A percentile compares a stretch with the other conserved stretches of the same genome.
phyloP scores from a whole-genome alignment of 2,329 filamentous ascomycete genomes.

The Aspergillus tamarii region DNA sequence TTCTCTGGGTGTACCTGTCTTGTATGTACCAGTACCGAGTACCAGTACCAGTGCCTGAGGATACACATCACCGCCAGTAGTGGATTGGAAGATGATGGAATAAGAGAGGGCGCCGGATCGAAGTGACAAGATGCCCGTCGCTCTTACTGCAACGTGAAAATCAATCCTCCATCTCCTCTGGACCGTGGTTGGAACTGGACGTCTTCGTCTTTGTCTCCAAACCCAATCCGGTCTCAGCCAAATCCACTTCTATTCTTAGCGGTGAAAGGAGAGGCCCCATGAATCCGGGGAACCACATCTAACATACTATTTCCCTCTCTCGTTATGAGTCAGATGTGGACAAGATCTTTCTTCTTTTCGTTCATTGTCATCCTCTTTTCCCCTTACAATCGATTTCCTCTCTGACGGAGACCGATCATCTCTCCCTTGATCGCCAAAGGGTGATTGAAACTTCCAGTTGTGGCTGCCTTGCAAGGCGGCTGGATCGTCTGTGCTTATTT shows the following conservation, averaged over 20 bases:
- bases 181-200: background rate
- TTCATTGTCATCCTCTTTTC: background rate
- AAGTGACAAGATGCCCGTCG: background rate
- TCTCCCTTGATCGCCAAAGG: background rate
- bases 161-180: background rate
- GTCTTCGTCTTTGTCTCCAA: background rate
- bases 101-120: background rate
- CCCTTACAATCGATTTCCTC: background rate
- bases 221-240: background rate
- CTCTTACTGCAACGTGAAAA: background rate
- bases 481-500: background rate
- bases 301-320: background rate
- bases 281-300: background rate
- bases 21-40: background rate
- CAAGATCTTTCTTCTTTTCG: background rate
- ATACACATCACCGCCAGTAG: background rate
- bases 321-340: background rate
- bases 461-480: slow-evolving; percentile 6
- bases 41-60: background rate
- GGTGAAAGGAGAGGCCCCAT: background rate
- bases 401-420: background rate
- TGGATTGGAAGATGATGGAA: background rate
- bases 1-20: background rate
- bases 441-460: background rate
- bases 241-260: slow-evolving; percentile 9